Base-by-base conservation (phyloP, 176 grass and related monocot genomes). In the Puccinellia tenuiflora region DNA sequence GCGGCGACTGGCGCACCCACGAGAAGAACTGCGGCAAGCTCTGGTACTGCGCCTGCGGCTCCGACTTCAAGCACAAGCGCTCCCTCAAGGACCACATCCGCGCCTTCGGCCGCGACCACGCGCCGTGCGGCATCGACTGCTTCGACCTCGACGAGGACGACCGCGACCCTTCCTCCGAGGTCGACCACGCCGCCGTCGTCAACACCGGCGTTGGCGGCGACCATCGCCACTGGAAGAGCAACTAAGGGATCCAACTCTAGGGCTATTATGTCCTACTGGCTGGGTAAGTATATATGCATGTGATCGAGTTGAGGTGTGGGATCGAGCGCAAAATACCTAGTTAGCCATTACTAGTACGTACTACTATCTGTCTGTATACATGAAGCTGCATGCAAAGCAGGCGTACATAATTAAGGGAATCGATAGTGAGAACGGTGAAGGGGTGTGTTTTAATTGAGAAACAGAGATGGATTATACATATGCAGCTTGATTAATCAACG, bases 21-120 rank as follows among this genome's bases (percentile, higher is more conserved):
- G 93, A 95, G 88, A 95, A 95, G 90, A 95, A 95, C 93, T 95
- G 93, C 88, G 93, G 93, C 93, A 95, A 88, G 88, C 93, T 95
- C 85, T 95, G 93, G 93, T 95, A 95, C 93, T 95, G 93, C 83
- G 57, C 84, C 56, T 95, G 93, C 82, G 93, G 93, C 7, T 95
- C 93, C 71, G 93, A 95, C 90, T 95, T 95, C 93, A 95, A 95
- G 88, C 93, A 95, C 88, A 95, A 95, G 88, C 75, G 93, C 3
- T 95, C 93, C 1, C 90, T 95, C 56, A 95, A 95, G 90, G 93
- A 95, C 47, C 93, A 95, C 83, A 90, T 95, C 83, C 73, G 86
- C 22, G 93, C 93, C 0, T 95, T 95, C 76, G 93, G 93, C 7
- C 50, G 83, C 0, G 93, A 85, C 0, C 93, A 95, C 72, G 85